Conservation (phyloP, 75 land plant genomes). For the Sequoiadendron giganteum region DNA sequence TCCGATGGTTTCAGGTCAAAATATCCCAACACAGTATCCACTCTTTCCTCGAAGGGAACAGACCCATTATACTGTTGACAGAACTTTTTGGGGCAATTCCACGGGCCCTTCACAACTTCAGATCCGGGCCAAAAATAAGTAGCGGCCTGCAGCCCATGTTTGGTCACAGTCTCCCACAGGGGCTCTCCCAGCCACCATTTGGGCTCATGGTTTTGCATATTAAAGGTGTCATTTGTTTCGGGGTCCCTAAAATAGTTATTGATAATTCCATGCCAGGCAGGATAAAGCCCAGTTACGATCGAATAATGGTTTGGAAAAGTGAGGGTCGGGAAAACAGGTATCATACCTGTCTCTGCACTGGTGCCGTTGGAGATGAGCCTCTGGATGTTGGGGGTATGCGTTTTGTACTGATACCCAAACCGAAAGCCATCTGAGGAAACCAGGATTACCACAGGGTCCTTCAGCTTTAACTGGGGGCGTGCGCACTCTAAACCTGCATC, state of each 20-base stretch:
- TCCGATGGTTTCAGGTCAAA: conserved; percentile 53
- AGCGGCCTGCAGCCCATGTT: conserved; percentile 72
- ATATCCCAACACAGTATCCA: conserved; percentile 68
- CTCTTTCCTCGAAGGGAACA: conserved; percentile 72
- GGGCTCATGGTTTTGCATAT: conserved; percentile 60
- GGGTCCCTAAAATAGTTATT: conserved; percentile 79
- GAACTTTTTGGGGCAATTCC: conserved; percentile 51
- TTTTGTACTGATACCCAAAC: conserved; percentile 86
- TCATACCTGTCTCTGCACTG: conserved; percentile 76
- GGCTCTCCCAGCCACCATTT: conserved; percentile 98
- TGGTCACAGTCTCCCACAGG: conserved; percentile 84
- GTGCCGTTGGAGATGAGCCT: conserved; percentile 76
- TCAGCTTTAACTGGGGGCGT: conserved; percentile 49
- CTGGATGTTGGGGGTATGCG: conserved; percentile 46
- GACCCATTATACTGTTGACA: conserved; percentile 62
- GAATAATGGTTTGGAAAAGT: conserved; percentile 98
- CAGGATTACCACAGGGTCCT: conserved; percentile 61
- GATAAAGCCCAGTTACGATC: conserved; percentile 94
- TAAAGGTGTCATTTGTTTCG: conserved; percentile 45
- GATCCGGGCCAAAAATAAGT: conserved; percentile 95
- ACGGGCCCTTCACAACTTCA: conserved; percentile 71
- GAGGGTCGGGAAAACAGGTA: conserved; percentile 88
- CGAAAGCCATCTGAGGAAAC: conserved; percentile 92
- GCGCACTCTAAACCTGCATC: conserved; percentile 8
- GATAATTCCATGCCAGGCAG: conserved; percentile 86